Percentiles rank a stretch among this genome's conserved stretches.
Conservation (phyloP, 2,329 filamentous ascomycete genomes). For the Epichloe gansuensis region DNA sequence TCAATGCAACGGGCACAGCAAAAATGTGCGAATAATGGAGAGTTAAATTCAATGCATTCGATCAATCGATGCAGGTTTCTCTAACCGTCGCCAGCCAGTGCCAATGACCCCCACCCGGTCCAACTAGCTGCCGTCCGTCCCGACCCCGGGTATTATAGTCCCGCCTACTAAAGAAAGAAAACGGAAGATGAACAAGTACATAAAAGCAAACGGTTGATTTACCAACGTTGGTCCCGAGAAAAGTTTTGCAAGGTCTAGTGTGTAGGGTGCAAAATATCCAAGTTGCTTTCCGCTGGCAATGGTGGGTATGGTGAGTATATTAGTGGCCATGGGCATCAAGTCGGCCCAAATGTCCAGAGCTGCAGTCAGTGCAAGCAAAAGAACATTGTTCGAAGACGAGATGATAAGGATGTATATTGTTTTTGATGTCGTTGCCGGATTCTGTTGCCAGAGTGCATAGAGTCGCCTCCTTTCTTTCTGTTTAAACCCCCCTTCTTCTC, state of each 20-base stretch:
- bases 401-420: background rate
- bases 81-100: slow-evolving; percentile 1
- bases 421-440: slow-evolving; percentile 14
- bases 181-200: no score
- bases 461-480: slow-evolving; percentile 13
- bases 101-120: background rate
- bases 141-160: background rate
- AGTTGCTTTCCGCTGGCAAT: background rate
- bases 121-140: no score
- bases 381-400: background rate
- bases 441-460: slow-evolving; percentile 22
- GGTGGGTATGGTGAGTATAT: background rate
- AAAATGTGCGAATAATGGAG: background rate
- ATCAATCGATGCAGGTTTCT: background rate
- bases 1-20: background rate
- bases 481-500: background rate
- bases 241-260: no score
- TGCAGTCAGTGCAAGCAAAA: background rate
- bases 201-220: no score
- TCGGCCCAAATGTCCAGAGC: background rate
- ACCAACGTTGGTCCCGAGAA: no score
- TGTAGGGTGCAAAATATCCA: background rate
- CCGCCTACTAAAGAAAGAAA: background rate
- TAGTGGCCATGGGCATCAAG: background rate
- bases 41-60: background rate